Conservation (phyloP, 441 rosid species). For the Jatropha podagrica region DNA sequence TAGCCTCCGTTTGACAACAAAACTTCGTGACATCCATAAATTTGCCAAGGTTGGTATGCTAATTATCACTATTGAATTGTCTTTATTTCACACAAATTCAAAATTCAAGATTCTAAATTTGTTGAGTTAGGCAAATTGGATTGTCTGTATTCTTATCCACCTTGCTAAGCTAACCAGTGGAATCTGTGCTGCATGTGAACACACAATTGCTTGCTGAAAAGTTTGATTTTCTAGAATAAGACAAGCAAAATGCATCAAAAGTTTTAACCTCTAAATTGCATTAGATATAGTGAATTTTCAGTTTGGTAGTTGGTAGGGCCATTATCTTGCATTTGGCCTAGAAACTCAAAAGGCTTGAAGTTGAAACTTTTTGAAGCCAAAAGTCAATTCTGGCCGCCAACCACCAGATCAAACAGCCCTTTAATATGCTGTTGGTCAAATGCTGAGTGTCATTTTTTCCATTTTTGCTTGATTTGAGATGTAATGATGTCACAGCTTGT, state of each 20-base stretch:
- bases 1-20: conserved; percentile 77
- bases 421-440: not conserved
- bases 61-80: not conserved
- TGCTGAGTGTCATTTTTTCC: too few relatives aligned
- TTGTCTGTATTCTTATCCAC: not conserved
- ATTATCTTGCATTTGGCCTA: not conserved
- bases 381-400: not conserved
- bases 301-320: not conserved
- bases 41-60: conserved; percentile 73
- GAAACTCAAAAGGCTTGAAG: not conserved
- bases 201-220: not conserved
- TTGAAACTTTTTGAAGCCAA: not conserved
- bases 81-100: not conserved
- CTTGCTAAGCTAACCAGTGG: not conserved
- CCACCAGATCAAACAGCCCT: not conserved
- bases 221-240: not conserved
- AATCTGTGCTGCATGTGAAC: not conserved
- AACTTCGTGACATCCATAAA: conserved; percentile 95
- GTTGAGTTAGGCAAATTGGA: not conserved
- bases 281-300: not conserved
- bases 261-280: not conserved
- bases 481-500: not conserved
- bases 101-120: not conserved
- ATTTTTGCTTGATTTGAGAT: not conserved
- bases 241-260: conserved; percentile 3